Base-by-base conservation (phyloP, 2,329 filamentous ascomycete genomes). In the Albophoma yamanashiensis region DNA sequence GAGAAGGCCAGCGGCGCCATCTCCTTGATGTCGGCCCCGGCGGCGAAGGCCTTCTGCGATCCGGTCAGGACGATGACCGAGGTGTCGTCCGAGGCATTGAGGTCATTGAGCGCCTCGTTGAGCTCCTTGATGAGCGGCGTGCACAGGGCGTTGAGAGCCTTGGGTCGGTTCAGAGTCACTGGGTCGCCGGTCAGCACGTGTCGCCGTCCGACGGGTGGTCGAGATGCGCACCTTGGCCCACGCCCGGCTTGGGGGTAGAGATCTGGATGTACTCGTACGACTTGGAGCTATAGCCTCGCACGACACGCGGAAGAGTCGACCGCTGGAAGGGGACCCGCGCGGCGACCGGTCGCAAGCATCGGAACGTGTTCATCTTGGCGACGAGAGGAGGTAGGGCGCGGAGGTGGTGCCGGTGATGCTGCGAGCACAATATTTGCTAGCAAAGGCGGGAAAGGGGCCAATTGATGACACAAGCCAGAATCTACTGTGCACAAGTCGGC, bases 21-120 rank as follows among this genome's bases (percentile, higher is more conserved):
- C 77, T 99, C 94, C 76, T 97, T 97, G 79, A 99, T 99, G 75
- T 99, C 94, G 62, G 94, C 94, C 58, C 94, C 94, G 53, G 94
- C 93, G 38, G 93, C 93, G 71, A 97, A 99, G 50, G 93, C 92
- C 75, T 88, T 91, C 65, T 91, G 81, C 55, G 89, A 95, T 59
- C 94, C 94, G 1, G 94, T 97, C 61, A 99, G 80, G 61, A 99
- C 76, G 67, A 96, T 91, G 67, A 88, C 88, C 12, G 85, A 84
- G 64, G 92, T 88, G 39, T 82, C 79, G 60, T 87, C 81, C 63
- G 89, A 85, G 56, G 80, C 74, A 70, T 93, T 89, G 76, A 92
- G 86, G 61, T 83, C 80, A 63, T 76, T 76, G 59, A 96, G 83
- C 40, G 90, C 90, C 66, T 87, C 77, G 76, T 96, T 96, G 66